phyloP scores from a whole-genome alignment of 441 rosid genomes.

The Erysimum cheiri region DNA sequence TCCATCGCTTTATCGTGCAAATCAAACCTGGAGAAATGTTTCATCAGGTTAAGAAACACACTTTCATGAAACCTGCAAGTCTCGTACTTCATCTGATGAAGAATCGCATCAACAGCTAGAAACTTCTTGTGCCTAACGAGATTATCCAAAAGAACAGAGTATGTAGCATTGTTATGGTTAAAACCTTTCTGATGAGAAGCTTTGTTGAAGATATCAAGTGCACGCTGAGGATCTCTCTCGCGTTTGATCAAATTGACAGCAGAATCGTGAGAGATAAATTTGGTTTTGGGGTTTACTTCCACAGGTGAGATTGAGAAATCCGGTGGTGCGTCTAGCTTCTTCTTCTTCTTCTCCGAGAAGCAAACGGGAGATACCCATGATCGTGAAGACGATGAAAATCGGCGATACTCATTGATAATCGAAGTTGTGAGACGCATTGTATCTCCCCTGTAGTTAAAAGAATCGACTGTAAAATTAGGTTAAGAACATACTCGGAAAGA shows the following conservation, averaged over 20 bases:
- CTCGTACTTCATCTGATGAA: slow-evolving; percentile 77
- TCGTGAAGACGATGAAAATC: slow-evolving; percentile 51
- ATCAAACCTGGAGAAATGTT: slow-evolving; percentile 62
- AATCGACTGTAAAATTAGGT: slow-evolving; percentile 13
- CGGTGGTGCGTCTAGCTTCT: slow-evolving; percentile 47
- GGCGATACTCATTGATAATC: slow-evolving; percentile 29
- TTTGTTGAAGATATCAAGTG: slow-evolving; percentile 72
- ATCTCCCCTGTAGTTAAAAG: background rate
- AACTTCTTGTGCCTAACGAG: slow-evolving; percentile 76
- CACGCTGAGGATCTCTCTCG: slow-evolving; percentile 74
- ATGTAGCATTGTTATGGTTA: slow-evolving; percentile 82
- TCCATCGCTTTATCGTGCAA: slow-evolving; percentile 66
- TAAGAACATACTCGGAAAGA: background rate
- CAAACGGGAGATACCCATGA: slow-evolving; percentile 76
- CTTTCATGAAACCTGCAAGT: slow-evolving; percentile 85
- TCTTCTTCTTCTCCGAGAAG: slow-evolving; percentile 32
- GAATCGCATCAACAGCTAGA: slow-evolving; percentile 72
- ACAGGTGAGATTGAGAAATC: slow-evolving; percentile 38
- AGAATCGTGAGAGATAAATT: slow-evolving; percentile 64
- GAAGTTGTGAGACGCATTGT: slow-evolving; percentile 39
- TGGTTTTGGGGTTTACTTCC: slow-evolving; percentile 47
- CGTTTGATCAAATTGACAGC: slow-evolving; percentile 68
- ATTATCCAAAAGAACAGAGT: slow-evolving; percentile 67
- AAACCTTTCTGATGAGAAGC: slow-evolving; percentile 74
- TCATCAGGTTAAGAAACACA: slow-evolving; percentile 78